phyloP scores from a whole-genome alignment of 73 alveolate genomes.

The Paramecium bursaria region DNA sequence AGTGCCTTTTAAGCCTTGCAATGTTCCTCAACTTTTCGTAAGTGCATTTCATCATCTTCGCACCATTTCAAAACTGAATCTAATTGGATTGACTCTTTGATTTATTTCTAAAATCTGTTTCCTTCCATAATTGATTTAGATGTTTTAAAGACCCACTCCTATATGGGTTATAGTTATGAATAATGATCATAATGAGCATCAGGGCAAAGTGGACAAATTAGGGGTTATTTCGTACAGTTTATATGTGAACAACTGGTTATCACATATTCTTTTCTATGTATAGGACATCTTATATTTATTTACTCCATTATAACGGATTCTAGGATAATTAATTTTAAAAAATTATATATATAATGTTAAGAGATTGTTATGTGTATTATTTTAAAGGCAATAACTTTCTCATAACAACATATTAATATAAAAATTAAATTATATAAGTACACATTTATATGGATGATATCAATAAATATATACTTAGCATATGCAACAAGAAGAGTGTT shows the following conservation, averaged over 20 bases:
- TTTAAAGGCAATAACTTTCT: no score
- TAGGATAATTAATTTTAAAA: no score
- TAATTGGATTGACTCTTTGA: constrained; percentile 40
- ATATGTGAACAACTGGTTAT: constrained; percentile 42
- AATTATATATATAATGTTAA: no score
- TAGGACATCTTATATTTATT: constrained; percentile 62
- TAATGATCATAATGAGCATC: constrained; percentile 57
- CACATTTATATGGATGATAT: no score
- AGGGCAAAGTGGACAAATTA: constrained; percentile 60
- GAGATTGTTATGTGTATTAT: no score
- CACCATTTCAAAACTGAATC: constrained; percentile 67
- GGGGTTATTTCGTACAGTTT: constrained; percentile 39
- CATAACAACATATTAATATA: no score
- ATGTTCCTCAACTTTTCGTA: constrained; percentile 63
- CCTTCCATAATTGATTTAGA: constrained; percentile 31
- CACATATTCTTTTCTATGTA: constrained; percentile 60
- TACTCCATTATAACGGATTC: no score
- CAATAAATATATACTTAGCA: no score
- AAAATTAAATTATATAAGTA: no score
- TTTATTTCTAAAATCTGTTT: constrained; percentile 16
- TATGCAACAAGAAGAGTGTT: no score
- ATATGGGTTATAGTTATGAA: constrained; percentile 33
- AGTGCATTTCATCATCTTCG: constrained; percentile 72
- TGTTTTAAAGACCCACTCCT: constrained; percentile 33
- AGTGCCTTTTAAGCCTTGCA: constrained; percentile 67